Percentiles rank a stretch among this genome's conserved stretches.
Evolutionary conservation across 257 asterid genomes (phyloP).

Genomic region (Capsicum chinense): DNA sequence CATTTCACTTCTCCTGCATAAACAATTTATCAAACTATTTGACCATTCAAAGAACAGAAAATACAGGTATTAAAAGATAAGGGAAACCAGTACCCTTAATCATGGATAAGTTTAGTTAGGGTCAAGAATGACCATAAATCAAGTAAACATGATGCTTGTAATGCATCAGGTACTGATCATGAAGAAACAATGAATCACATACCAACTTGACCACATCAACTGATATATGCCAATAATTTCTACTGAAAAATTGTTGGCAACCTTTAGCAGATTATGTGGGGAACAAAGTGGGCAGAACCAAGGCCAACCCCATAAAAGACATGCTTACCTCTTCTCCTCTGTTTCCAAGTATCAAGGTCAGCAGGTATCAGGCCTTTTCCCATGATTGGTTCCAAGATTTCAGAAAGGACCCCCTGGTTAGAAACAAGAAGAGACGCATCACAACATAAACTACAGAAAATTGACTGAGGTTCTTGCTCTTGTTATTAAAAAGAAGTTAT

Average conservation of each 20-base stretch:
- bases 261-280: not conserved
- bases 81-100: not conserved
- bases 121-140: not conserved
- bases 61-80: not conserved
- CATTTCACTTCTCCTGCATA: slow-evolving; percentile 20
- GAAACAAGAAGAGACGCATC: slow-evolving; percentile 30
- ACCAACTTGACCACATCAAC: slow-evolving; percentile 2
- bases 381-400: slow-evolving; percentile 97
- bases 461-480: slow-evolving; percentile 16
- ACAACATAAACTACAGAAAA: slow-evolving; percentile 23
- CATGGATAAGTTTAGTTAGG: slow-evolving; percentile 3
- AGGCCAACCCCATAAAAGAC: not conserved
- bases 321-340: slow-evolving; percentile 83
- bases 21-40: slow-evolving; percentile 15
- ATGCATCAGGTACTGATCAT: slow-evolving; percentile 6
- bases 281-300: slow-evolving; percentile 6
- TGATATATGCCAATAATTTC: not conserved
- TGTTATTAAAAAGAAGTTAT: not conserved
- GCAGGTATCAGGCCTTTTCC: slow-evolving; percentile 99
- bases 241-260: not conserved
- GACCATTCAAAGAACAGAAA: slow-evolving; percentile 1
- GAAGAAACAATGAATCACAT: not conserved
- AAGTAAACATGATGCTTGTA: not conserved
- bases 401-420: slow-evolving; percentile 93
- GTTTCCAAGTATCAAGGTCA: slow-evolving; percentile 96